phyloP scores from a whole-genome alignment of 2,329 filamentous ascomycete genomes.

The Thelonectria rubi region DNA sequence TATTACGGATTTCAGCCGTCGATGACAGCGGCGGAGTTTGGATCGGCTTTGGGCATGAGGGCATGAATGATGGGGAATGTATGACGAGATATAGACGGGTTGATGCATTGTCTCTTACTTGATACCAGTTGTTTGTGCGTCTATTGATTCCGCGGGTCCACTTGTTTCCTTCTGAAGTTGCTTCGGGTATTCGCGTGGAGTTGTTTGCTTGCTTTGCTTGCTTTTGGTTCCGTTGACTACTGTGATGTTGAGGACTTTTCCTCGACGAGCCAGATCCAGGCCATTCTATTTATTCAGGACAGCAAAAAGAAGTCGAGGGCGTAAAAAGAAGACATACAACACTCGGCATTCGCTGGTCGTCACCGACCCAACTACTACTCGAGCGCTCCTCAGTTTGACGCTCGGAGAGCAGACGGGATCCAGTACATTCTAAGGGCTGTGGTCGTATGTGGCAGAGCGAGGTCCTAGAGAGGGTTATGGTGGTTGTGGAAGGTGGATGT shows the following conservation, averaged over 20 bases:
- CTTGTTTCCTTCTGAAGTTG: slow-evolving; percentile 21
- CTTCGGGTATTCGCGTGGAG: not conserved
- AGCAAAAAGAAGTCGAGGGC: not conserved
- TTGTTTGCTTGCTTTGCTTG: no score
- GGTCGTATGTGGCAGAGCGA: not conserved
- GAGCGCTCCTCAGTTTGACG: not conserved
- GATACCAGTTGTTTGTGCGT: slow-evolving; percentile 34
- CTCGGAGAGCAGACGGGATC: not conserved
- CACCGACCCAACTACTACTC: not conserved
- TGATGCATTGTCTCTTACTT: slow-evolving; percentile 26
- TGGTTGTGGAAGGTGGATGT: no score
- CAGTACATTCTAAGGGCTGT: not conserved
- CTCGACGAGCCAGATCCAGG: no score
- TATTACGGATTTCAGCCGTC: slow-evolving; percentile 19
- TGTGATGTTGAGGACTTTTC: not conserved
- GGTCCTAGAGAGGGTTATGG: not conserved
- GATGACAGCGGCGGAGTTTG: slow-evolving; percentile 31
- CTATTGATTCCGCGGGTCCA: slow-evolving; percentile 17
- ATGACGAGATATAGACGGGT: slow-evolving; percentile 36
- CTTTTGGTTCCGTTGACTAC: no score
- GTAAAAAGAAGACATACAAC: not conserved
- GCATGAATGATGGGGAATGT: slow-evolving; percentile 37
- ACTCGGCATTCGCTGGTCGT: not conserved
- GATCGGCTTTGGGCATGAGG: slow-evolving; percentile 34
- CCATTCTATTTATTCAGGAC: not conserved